A percentile compares a stretch with the other conserved stretches of the same genome.
phyloP scores from a whole-genome alignment of 2,329 filamentous ascomycete genomes.

The Pseudophaeomoniella oleicola region DNA sequence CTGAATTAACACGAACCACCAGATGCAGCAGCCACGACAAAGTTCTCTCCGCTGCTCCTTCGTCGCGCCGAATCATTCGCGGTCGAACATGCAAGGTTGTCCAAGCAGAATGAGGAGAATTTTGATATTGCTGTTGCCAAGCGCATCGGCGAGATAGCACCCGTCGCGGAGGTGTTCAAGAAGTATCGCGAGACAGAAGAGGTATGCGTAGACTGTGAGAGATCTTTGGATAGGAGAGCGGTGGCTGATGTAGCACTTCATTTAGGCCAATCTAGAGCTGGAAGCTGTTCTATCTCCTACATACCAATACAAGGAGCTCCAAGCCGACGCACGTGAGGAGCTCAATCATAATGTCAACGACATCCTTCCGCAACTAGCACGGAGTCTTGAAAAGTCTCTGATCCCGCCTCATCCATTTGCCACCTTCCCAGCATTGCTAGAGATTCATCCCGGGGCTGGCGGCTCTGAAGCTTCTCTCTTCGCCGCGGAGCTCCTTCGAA shows the following conservation, averaged over 20 bases:
- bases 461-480: slow-evolving; percentile 87
- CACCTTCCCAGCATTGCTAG: slow-evolving; percentile 74
- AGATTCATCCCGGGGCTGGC: slow-evolving; percentile 83
- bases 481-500: slow-evolving; percentile 69
- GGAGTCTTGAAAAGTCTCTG: slow-evolving; percentile 58
- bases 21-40: slow-evolving; percentile 14
- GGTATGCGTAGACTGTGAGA: slow-evolving; percentile 21
- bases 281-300: slow-evolving; percentile 60
- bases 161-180: slow-evolving; percentile 36
- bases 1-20: too few relatives aligned
- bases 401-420: slow-evolving; percentile 85
- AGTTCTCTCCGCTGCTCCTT: slow-evolving; percentile 38
- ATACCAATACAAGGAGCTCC: slow-evolving; percentile 43
- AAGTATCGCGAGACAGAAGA: slow-evolving; percentile 45
- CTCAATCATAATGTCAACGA: slow-evolving; percentile 46
- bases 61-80: slow-evolving; percentile 40
- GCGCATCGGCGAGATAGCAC: slow-evolving; percentile 37
- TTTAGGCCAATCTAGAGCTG: slow-evolving; percentile 50
- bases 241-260: slow-evolving; percentile 5
- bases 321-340: slow-evolving; percentile 50
- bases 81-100: slow-evolving; percentile 39
- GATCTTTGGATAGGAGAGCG: not conserved
- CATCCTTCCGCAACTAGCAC: slow-evolving; percentile 48
- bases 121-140: slow-evolving; percentile 45
- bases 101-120: slow-evolving; percentile 33